phyloP scores from a whole-genome alignment of 441 rosid species.

The Populus hybrid region DNA sequence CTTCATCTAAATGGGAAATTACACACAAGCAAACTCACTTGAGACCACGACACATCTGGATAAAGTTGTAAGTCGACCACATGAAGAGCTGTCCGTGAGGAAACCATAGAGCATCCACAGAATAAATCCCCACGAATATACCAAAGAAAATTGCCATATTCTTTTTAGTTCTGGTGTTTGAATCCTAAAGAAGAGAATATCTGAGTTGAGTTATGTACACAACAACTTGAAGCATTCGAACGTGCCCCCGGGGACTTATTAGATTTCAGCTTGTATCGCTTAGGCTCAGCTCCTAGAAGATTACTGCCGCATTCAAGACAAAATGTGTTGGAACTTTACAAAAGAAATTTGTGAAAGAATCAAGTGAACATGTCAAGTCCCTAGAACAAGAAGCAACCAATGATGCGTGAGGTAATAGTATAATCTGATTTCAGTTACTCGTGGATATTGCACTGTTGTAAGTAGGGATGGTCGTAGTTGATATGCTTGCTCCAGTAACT shows the following conservation, averaged over 20 bases:
- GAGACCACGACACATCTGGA: no score
- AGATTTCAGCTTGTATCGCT: conserved; percentile 10
- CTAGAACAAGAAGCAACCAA: conserved; percentile 12
- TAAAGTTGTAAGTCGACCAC: background rate
- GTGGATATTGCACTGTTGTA: conserved; percentile 86
- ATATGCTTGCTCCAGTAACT: conserved; percentile 70
- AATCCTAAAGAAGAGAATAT: conserved; percentile 13
- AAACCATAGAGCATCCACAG: background rate
- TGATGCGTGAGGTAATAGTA: conserved; percentile 9
- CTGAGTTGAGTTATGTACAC: conserved; percentile 29
- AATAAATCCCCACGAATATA: background rate
- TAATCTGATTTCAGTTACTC: conserved; percentile 29
- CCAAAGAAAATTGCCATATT: background rate
- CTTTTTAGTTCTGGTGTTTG: background rate
- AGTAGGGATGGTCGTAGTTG: conserved; percentile 48
- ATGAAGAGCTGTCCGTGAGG: background rate
- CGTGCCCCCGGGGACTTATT: conserved; percentile 18
- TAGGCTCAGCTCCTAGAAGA: conserved; percentile 28
- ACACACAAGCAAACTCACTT: background rate
- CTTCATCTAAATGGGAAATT: background rate
- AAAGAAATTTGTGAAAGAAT: conserved; percentile 25
- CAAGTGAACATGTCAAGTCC: conserved; percentile 24
- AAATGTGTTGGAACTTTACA: conserved; percentile 30
- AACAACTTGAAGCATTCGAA: conserved; percentile 11
- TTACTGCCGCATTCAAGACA: conserved; percentile 14